Percentiles rank a stretch among this genome's conserved stretches.
These are phyloP conservation scores for Herpetomonas samuelpessoai DNA, from an alignment of 208 protist genomes.

Conservation along the genomic window DNA sequence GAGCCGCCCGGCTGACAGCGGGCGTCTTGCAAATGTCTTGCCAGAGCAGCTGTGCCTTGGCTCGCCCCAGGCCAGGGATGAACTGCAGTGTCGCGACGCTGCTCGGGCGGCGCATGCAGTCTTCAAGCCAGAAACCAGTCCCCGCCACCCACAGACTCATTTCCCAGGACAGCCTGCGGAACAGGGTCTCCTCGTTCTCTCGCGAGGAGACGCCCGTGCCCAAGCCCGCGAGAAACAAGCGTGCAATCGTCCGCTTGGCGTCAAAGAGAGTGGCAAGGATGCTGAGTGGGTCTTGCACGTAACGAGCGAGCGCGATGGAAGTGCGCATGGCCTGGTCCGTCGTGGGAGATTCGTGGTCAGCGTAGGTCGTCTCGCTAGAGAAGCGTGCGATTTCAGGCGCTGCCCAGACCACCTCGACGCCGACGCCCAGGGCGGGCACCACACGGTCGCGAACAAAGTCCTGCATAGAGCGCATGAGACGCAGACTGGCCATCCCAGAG, in stretches of 20 bases:
- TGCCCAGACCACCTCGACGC: conserved; percentile 72
- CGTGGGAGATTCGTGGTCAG: conserved; percentile 36
- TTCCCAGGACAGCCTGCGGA: conserved; percentile 68
- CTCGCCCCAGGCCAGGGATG: conserved; percentile 64
- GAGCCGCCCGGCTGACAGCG: conserved; percentile 28
- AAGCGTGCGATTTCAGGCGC: conserved; percentile 66
- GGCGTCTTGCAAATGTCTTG: conserved; percentile 19
- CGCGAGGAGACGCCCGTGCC: neutral
- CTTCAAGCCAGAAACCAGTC: conserved; percentile 57
- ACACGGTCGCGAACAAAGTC: conserved; percentile 65
- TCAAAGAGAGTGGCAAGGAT: conserved; percentile 73
- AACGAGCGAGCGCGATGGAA: conserved; percentile 53
- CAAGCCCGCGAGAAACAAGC: conserved; percentile 36
- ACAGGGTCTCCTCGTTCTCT: conserved; percentile 52
- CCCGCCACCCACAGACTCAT: conserved; percentile 78
- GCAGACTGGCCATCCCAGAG: conserved; percentile 33
- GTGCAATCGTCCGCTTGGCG: conserved; percentile 49
- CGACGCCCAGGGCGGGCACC: conserved; percentile 24
- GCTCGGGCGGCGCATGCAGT: conserved; percentile 49
- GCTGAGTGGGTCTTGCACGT: conserved; percentile 73
- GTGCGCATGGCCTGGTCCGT: conserved; percentile 44
- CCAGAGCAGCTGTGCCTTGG: conserved; percentile 44
- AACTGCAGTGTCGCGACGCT: conserved; percentile 67
- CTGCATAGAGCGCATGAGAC: conserved; percentile 55
- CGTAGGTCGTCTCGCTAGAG: conserved; percentile 50